A percentile compares a stretch with the other conserved stretches of the same genome.
phyloP scores from a whole-genome alignment of 2,329 filamentous ascomycete species.

The Coniella lustricola region DNA sequence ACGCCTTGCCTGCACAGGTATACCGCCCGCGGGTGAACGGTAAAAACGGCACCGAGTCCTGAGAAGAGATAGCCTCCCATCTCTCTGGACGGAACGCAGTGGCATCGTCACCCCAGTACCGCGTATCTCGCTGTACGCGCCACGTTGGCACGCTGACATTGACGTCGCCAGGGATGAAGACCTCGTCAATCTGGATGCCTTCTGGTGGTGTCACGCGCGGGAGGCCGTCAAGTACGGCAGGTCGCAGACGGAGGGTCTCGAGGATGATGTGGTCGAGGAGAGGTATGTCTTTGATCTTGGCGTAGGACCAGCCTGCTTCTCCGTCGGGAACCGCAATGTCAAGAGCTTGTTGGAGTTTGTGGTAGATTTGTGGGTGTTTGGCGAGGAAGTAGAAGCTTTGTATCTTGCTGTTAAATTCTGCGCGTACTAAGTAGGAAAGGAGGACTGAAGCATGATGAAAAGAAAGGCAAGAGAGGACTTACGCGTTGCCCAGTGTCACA shows the following conservation, averaged over 20 bases:
- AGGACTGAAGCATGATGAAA: conserved; percentile 1
- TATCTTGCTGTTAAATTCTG: too few relatives aligned
- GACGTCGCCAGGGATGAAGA: conserved; percentile 19
- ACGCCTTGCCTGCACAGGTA: conserved; percentile 11
- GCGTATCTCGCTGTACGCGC: conserved; percentile 16
- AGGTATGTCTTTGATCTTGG: conserved; percentile 13
- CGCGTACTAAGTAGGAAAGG: too few relatives aligned
- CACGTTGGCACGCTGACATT: conserved; percentile 19
- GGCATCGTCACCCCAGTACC: not conserved
- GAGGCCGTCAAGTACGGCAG: conserved; percentile 7
- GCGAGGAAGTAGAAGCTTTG: conserved; percentile 19
- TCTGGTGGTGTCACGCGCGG: conserved; percentile 23
- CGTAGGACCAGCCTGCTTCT: conserved; percentile 8
- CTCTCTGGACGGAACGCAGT: conserved; percentile 19
- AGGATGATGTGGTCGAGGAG: conserved; percentile 8
- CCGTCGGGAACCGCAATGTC: conserved; percentile 15
- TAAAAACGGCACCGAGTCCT: not conserved
- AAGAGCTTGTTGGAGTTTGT: conserved; percentile 13
- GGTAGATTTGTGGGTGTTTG: conserved; percentile 10
- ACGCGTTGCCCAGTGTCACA: not conserved
- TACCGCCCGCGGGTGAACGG: conserved; percentile 3
- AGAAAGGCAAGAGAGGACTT: not conserved
- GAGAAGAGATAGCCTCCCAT: conserved; percentile 6
- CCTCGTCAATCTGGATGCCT: conserved; percentile 21
- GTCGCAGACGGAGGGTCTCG: conserved; percentile 11